Evolutionary conservation across 2,329 filamentous ascomycete species (phyloP).

Genomic region (Cytospora chrysosperma): DNA sequence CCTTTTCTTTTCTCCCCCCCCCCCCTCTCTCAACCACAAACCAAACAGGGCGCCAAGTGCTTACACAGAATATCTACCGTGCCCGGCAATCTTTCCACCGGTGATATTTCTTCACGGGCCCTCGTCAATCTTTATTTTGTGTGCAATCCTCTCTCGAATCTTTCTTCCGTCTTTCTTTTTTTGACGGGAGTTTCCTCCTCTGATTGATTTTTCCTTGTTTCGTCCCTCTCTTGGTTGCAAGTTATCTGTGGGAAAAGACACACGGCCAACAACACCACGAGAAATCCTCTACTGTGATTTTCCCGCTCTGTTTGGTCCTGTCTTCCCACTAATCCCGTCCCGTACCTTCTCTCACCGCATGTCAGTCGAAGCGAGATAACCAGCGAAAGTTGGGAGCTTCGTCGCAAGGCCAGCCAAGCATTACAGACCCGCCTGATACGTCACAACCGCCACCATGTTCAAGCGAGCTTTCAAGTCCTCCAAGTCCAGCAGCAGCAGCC

Average conservation of each 20-base stretch:
- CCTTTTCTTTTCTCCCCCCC: constrained; percentile 43
- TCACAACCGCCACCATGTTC: constrained; percentile 68
- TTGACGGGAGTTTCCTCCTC: constrained; percentile 28
- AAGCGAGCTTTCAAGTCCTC: constrained; percentile 87
- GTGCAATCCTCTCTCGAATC: constrained; percentile 36
- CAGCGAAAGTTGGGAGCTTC: constrained; percentile 19
- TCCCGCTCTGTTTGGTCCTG: constrained; percentile 37
- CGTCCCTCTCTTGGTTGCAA: constrained; percentile 50
- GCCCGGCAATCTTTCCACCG: constrained; percentile 37
- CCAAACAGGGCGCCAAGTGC: constrained; percentile 57
- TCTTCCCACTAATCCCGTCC: constrained; percentile 30
- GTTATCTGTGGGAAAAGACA: constrained; percentile 24
- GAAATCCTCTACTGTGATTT: constrained; percentile 29
- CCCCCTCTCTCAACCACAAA: constrained; percentile 53
- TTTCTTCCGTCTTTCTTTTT: constrained; percentile 40
- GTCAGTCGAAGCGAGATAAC: constrained; percentile 18
- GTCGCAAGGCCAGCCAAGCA: constrained; percentile 13
- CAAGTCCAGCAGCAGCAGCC: constrained; percentile 64
- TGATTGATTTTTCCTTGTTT: constrained; percentile 41
- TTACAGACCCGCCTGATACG: constrained; percentile 16
- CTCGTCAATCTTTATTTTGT: constrained; percentile 46
- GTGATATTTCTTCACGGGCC: constrained; percentile 55
- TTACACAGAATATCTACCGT: constrained; percentile 50
- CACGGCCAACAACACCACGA: constrained; percentile 21
- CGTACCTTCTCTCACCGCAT: constrained; percentile 34